Evolutionary conservation across 2,329 filamentous ascomycete genomes (phyloP), one percentile per base, ranked within the genome.

Genomic region (Orbilia oligospora): DNA sequence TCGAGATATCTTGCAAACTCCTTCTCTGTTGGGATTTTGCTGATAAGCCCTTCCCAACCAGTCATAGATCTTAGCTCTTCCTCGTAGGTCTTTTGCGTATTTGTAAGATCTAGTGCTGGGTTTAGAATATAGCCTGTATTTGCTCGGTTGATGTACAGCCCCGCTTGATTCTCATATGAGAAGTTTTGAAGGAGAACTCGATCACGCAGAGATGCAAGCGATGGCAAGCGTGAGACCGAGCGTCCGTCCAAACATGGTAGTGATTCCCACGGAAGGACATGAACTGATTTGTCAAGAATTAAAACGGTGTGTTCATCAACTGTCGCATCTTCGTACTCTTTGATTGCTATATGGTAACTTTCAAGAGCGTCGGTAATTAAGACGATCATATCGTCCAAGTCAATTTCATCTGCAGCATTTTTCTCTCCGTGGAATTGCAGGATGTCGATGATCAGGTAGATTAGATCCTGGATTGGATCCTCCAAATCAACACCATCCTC

Each of bases 401-500:
- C 95, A 80, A 99, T 93, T 85, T 99, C 96, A 82, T 99, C 96
- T 84, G 97, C 97, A 0, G 97, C 96, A 83, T 98, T 99, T 58
- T 91, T 89, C 85, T 99, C 97, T 16, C 96, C 96, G 81, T 97
- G 93, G 84, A 99, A 98, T 83, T 98, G 96, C 1, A 99, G 87
- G 65, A 98, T 94, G 82, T 99, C 96, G 5, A 99, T 91, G 0
- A 98, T 92, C 83, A 98, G 98, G 85, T 97, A 98, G 2, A 99
- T 88, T 30, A 99, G 86, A 83, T 99, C 96, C 81, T 91, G 93
- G n/a, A 99, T 86, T 0, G 91, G 90, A 82, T 98, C 95, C 80
- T 98, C 95, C 22, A 97, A 88, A 80, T 97, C 93, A 73, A 86
- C 85, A 6, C 90, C 89, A 0, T 90, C 88, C 6, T 88, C 88